phyloP scores from a whole-genome alignment of 176 grass and related monocot genomes.

The Raddia distichophylla region DNA sequence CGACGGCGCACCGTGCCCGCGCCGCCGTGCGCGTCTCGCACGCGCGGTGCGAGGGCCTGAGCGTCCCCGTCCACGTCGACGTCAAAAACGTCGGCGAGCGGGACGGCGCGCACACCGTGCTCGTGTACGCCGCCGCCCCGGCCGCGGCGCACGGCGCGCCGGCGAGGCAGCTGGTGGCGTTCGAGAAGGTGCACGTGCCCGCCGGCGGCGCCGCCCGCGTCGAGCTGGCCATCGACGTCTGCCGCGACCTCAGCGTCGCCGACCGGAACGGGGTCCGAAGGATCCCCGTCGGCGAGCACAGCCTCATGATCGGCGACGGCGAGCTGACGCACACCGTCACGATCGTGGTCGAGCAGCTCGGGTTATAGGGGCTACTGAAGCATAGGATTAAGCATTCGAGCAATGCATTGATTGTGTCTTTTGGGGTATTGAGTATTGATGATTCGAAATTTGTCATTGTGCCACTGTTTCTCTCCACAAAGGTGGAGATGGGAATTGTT shows the following conservation, averaged over 20 bases:
- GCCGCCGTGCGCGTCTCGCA: constrained; percentile 58
- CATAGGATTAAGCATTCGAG: constrained; percentile 7
- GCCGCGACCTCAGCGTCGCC: constrained; percentile 55
- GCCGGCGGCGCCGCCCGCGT: constrained; percentile 57
- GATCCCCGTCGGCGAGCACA: constrained; percentile 68
- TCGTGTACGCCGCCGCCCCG: constrained; percentile 53
- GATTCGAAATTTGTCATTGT: constrained; percentile 16
- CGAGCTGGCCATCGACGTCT: constrained; percentile 64
- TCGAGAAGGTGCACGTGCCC: constrained; percentile 73
- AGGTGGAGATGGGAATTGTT: constrained; percentile 41
- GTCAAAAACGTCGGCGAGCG: constrained; percentile 61
- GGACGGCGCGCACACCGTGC: constrained; percentile 69
- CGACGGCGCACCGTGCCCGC: background rate
- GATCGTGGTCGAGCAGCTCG: constrained; percentile 43
- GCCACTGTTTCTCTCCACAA: constrained; percentile 46
- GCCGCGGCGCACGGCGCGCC: constrained; percentile 38
- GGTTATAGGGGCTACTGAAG: constrained; percentile 24
- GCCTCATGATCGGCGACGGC: constrained; percentile 62
- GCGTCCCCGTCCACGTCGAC: constrained; percentile 66
- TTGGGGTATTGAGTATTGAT: background rate
- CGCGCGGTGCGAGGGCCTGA: constrained; percentile 54
- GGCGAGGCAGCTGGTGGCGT: constrained; percentile 62
- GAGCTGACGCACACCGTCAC: constrained; percentile 62
- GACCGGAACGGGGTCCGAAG: constrained; percentile 50
- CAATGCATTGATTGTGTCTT: constrained; percentile 12